Percentiles rank a stretch among this genome's conserved stretches.
Conservation (phyloP, 441 rosid genomes). For the Euphorbia celastroides region DNA sequence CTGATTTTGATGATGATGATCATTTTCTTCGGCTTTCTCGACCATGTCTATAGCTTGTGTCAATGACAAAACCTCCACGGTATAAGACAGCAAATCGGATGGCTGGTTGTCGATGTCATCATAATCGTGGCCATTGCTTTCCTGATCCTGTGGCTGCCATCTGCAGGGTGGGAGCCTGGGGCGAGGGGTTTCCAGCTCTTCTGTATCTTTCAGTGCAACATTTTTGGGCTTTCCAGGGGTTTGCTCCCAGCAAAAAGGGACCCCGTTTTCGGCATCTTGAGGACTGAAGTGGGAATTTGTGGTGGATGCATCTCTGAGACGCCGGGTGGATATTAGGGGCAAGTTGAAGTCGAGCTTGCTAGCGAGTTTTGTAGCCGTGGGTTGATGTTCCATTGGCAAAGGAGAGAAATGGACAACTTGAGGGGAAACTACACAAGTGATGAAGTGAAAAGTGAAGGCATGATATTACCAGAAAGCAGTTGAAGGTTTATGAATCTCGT, state of each 20-base stretch:
- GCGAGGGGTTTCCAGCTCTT: slow-evolving; percentile 45
- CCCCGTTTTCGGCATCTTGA: slow-evolving; percentile 30
- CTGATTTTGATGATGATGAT: slow-evolving; percentile 2
- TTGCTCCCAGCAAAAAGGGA: slow-evolving; percentile 90
- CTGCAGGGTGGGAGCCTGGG: slow-evolving; percentile 69
- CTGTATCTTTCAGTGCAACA: not conserved
- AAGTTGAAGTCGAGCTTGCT: slow-evolving; percentile 61
- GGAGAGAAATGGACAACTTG: not conserved
- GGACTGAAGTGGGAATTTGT: slow-evolving; percentile 18
- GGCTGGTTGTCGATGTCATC: slow-evolving; percentile 26
- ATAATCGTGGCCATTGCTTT: slow-evolving; percentile 18
- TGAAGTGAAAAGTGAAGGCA: slow-evolving; percentile 18
- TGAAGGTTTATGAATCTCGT: slow-evolving; percentile 49
- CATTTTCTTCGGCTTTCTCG: slow-evolving; percentile 46
- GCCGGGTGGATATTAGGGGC: slow-evolving; percentile 67
- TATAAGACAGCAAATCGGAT: slow-evolving; percentile 28
- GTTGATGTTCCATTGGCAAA: slow-evolving; percentile 19
- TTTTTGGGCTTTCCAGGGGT: slow-evolving; percentile 76
- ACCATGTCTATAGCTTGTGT: slow-evolving; percentile 81
- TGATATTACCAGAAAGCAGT: slow-evolving; percentile 30
- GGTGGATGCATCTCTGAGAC: slow-evolving; percentile 23
- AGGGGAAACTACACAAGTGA: slow-evolving; percentile 17
- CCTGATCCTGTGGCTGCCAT: slow-evolving; percentile 25
- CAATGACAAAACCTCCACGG: slow-evolving; percentile 55
- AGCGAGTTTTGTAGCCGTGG: slow-evolving; percentile 31